Evolutionary conservation across 495 filamentous ascomycete species (phyloP).

Genomic region (Tuber brumale): DNA sequence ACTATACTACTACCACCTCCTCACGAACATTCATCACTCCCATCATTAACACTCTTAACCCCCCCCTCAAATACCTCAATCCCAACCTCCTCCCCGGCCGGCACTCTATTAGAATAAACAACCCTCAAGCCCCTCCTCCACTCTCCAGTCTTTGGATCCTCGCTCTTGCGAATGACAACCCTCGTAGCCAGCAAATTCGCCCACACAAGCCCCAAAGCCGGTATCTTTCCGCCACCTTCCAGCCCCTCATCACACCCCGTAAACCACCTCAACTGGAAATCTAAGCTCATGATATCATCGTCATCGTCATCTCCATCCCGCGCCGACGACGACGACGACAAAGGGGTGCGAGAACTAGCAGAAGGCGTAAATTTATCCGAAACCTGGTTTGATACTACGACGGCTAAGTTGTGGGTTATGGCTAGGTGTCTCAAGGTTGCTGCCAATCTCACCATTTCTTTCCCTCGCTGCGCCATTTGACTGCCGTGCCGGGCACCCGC

Average conservation of each 20-base stretch:
- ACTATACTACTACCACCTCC: background rate
- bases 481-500: background rate
- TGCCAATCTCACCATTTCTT: conserved; percentile 69
- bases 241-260: conserved; percentile 79
- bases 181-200: conserved; percentile 76
- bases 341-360: background rate
- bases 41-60: conserved; percentile 22
- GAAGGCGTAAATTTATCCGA: conserved; percentile 63
- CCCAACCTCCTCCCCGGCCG: conserved; percentile 12
- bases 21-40: background rate
- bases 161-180: conserved; percentile 67
- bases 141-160: conserved; percentile 28
- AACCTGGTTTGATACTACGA: conserved; percentile 96
- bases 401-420: conserved; percentile 61
- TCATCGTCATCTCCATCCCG: conserved; percentile 3
- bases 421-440: conserved; percentile 68
- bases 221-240: conserved; percentile 58
- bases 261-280: conserved; percentile 89
- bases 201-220: conserved; percentile 82
- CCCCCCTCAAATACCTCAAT: conserved; percentile 31
- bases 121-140: conserved; percentile 29
- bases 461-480: conserved; percentile 31
- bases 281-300: conserved; percentile 46
- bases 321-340: background rate
- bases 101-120: conserved; percentile 37